Percentiles rank a stretch among this genome's conserved stretches.
phyloP scores from a whole-genome alignment of 2,329 filamentous ascomycete genomes.

The Orbilia blumenaviensis region DNA sequence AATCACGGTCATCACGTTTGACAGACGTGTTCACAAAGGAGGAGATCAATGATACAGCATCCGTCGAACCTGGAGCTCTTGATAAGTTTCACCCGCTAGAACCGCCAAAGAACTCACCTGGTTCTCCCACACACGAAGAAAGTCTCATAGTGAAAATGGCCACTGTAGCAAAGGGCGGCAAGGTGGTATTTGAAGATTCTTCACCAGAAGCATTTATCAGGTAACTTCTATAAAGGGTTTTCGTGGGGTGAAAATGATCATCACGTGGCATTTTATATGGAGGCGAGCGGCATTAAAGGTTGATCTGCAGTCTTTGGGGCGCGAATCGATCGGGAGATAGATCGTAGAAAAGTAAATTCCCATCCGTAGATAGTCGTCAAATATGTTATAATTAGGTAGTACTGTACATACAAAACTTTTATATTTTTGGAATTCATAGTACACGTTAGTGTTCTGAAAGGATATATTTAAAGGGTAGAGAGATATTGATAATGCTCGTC shows the following conservation, averaged over 20 bases:
- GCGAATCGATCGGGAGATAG: background rate
- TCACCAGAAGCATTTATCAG: conserved; percentile 68
- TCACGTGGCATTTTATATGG: background rate
- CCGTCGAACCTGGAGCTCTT: conserved; percentile 77
- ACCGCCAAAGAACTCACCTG: conserved; percentile 25
- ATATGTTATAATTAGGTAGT: conserved; percentile 5
- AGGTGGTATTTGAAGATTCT: conserved; percentile 72
- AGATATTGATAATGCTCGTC: no score
- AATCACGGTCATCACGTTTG: conserved; percentile 81
- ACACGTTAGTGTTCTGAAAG: no score
- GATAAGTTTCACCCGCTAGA: conserved; percentile 65
- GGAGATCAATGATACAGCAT: conserved; percentile 90
- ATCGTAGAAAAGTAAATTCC: conserved; percentile 4
- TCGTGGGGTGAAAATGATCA: background rate
- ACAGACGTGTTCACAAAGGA: conserved; percentile 78
- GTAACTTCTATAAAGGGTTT: conserved; percentile 57
- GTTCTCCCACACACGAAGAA: background rate
- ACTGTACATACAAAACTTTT: background rate
- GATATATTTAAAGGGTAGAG: no score
- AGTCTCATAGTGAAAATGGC: conserved; percentile 67
- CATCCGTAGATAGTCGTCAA: background rate
- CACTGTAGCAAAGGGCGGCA: conserved; percentile 69
- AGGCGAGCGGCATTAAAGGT: background rate
- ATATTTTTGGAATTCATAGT: background rate
- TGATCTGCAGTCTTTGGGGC: background rate